phyloP scores from a whole-genome alignment of 805 yeast species.

The Komagataella mondaviorum region DNA sequence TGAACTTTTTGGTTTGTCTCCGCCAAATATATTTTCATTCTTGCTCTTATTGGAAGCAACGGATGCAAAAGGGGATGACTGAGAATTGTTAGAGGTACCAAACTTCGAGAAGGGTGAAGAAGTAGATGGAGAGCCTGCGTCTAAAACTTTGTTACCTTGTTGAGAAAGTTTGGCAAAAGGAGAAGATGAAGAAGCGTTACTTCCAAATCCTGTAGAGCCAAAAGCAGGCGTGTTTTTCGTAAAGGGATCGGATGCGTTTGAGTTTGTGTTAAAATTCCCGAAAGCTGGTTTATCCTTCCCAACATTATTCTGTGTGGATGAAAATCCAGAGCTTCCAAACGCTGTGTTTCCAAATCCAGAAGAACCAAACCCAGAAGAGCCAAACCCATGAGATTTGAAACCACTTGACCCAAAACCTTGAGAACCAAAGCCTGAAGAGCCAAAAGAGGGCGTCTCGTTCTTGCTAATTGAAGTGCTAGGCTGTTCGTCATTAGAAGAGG shows the following conservation, averaged over 20 bases:
- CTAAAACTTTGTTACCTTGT: conserved; percentile 9
- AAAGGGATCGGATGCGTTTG: background rate
- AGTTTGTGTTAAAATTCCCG: conserved; percentile 2
- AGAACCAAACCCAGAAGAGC: conserved; percentile 8
- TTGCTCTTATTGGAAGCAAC: background rate
- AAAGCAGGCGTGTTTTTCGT: conserved; percentile 8
- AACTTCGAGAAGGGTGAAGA: background rate
- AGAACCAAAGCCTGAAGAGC: conserved; percentile 1
- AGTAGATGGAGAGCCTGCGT: conserved; percentile 1
- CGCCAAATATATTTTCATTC: background rate
- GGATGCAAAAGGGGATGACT: conserved; percentile 8
- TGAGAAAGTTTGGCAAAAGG: conserved; percentile 1
- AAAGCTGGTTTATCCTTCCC: conserved; percentile 8
- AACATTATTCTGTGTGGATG: conserved; percentile 5
- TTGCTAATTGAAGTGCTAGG: background rate
- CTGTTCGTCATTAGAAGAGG: background rate
- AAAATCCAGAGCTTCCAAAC: conserved; percentile 4
- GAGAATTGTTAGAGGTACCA: conserved; percentile 2
- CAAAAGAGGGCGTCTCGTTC: background rate
- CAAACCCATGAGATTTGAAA: conserved; percentile 7
- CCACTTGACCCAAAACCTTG: conserved; percentile 3
- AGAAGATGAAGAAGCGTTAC: background rate
- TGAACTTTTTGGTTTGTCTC: background rate
- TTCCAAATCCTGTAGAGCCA: conserved; percentile 13
- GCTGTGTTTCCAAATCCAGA: conserved; percentile 7